phyloP scores from a whole-genome alignment of 257 asterid species.

The Craterostigma plantagineum region DNA sequence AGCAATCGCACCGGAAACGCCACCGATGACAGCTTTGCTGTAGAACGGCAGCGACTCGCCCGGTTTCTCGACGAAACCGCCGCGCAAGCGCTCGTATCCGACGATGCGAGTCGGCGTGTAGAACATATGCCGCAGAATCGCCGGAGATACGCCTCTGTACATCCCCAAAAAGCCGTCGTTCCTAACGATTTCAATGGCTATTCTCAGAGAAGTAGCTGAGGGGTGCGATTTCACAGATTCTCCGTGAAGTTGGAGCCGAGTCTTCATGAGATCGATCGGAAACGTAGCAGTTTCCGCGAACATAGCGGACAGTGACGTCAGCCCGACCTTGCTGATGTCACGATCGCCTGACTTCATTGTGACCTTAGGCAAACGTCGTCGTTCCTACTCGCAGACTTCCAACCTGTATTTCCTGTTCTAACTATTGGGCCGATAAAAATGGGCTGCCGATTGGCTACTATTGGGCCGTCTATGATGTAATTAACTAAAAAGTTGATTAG shows the following conservation, averaged over 20 bases:
- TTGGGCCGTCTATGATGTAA: too few relatives aligned
- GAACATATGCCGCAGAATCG: conserved; percentile 46
- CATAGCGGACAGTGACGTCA: conserved; percentile 64
- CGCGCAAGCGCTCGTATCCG: conserved; percentile 60
- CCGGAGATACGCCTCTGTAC: conserved; percentile 59
- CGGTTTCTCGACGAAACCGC: conserved; percentile 13
- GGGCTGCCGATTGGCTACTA: too few relatives aligned
- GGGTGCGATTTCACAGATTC: conserved; percentile 23
- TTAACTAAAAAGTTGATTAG: too few relatives aligned
- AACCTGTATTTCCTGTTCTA: too few relatives aligned
- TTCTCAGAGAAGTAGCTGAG: conserved; percentile 25
- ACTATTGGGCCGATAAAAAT: too few relatives aligned
- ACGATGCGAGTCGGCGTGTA: conserved; percentile 73
- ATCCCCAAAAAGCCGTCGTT: conserved; percentile 52
- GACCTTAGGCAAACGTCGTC: too few relatives aligned
- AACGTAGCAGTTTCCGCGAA: conserved; percentile 72
- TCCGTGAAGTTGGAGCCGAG: conserved; percentile 72
- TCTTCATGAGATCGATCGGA: conserved; percentile 69
- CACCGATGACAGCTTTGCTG: conserved; percentile 48
- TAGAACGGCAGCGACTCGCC: conserved; percentile 29
- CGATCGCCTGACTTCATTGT: conserved; percentile 17
- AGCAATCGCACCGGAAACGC: conserved; percentile 71
- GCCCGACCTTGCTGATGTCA: conserved; percentile 24
- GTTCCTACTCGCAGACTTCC: too few relatives aligned
- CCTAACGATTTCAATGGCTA: conserved; percentile 24